Evolutionary conservation across 2,329 filamentous ascomycete species (phyloP).

Genomic region (Fusarium torulosum): DNA sequence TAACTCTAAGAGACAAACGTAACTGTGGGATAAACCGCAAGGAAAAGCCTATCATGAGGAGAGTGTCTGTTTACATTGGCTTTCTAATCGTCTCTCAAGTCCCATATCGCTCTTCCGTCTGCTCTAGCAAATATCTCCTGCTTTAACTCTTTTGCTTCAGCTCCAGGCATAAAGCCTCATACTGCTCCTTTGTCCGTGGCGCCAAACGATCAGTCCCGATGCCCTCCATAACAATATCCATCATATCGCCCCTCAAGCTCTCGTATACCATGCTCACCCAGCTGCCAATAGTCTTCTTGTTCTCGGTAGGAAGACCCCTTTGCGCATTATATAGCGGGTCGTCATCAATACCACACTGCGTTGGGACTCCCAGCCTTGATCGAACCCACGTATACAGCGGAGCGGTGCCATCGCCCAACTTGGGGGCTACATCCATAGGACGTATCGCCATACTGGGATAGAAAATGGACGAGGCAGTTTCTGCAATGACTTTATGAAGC

Average conservation of each 20-base stretch:
- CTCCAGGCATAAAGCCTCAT: conserved; percentile 39
- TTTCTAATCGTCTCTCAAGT: not conserved
- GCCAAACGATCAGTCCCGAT: conserved; percentile 38
- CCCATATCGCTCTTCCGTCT: not conserved
- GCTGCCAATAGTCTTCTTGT: conserved; percentile 52
- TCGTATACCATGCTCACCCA: conserved; percentile 52
- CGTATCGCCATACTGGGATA: conserved; percentile 45
- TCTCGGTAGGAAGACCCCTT: conserved; percentile 38
- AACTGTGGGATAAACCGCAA: not conserved
- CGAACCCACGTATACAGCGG: conserved; percentile 51
- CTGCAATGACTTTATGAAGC: conserved; percentile 39
- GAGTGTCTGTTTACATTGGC: conserved; percentile 9
- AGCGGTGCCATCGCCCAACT: conserved; percentile 50
- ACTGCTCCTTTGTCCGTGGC: conserved; percentile 41
- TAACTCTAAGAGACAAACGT: no score
- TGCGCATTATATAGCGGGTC: conserved; percentile 48
- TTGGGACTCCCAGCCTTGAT: conserved; percentile 45
- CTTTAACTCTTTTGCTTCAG: conserved; percentile 25
- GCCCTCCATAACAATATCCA: conserved; percentile 48
- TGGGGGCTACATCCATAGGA: conserved; percentile 43
- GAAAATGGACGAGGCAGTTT: conserved; percentile 42
- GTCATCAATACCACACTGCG: conserved; percentile 51
- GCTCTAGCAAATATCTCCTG: not conserved
- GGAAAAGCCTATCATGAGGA: conserved; percentile 26
- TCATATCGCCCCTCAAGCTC: conserved; percentile 45